These are phyloP conservation scores for Viola pubescens DNA, from an alignment of 441 rosid species.

Conservation along the genomic window DNA sequence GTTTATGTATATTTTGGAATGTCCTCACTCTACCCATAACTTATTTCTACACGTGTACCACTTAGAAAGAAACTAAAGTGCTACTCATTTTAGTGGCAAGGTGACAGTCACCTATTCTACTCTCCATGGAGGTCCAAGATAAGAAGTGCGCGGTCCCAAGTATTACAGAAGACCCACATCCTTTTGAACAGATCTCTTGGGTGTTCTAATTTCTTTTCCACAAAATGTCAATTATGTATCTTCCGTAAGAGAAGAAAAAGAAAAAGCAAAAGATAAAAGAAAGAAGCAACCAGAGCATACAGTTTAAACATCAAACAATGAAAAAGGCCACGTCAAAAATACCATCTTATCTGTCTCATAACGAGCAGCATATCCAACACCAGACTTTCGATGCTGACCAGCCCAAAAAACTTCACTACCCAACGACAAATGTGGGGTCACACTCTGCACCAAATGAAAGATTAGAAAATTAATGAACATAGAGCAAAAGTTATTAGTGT, in stretches of 20 bases:
- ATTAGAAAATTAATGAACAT: not conserved
- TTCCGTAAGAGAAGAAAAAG: not conserved
- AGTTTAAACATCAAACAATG: not conserved
- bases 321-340: slow-evolving; percentile 15
- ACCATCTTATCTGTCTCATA: slow-evolving; percentile 92
- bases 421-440: slow-evolving; percentile 61
- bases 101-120: no score
- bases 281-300: not conserved
- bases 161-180: no score
- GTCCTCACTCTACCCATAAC: no score
- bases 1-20: no score
- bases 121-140: no score
- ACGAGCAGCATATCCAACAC: slow-evolving; percentile 90
- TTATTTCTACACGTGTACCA: no score
- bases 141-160: no score
- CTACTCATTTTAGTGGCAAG: no score
- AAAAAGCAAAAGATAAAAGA: not conserved
- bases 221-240: no score
- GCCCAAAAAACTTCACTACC: slow-evolving; percentile 97
- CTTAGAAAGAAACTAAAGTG: no score
- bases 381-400: slow-evolving; percentile 93
- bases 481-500: not conserved
- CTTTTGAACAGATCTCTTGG: no score
- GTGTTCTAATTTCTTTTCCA: no score
- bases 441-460: slow-evolving; percentile 46